phyloP scores from a whole-genome alignment of 2,329 filamentous ascomycete genomes.

The Lomentospora prolificans region DNA sequence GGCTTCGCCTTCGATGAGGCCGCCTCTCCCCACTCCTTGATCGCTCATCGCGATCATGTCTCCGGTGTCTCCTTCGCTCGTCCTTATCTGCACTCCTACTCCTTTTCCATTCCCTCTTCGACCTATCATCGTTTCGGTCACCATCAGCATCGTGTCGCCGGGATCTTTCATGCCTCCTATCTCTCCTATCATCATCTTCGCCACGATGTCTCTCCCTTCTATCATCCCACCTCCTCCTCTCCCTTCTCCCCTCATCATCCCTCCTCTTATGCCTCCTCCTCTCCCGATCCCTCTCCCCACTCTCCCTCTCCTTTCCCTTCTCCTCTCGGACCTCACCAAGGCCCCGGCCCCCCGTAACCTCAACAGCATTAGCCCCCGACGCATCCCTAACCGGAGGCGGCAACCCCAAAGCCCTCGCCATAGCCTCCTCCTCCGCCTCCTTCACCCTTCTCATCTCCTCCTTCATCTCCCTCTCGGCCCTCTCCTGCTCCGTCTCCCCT shows the following conservation, averaged over 20 bases:
- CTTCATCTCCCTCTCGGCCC: conserved; percentile 50
- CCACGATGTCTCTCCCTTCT: conserved; percentile 14
- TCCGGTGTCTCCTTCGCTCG: conserved; percentile 9
- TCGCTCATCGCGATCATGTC: conserved; percentile 18
- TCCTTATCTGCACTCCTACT: conserved; percentile 7
- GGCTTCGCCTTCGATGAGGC: conserved; percentile 21
- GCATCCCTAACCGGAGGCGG: conserved; percentile 54
- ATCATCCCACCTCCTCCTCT: conserved; percentile 13
- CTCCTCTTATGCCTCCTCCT: conserved; percentile 14
- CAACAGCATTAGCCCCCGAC: conserved; percentile 59
- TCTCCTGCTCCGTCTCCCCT: conserved; percentile 50
- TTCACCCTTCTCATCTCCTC: conserved; percentile 77
- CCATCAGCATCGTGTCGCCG: conserved; percentile 8
- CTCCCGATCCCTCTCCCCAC: conserved; percentile 13
- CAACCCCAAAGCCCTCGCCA: conserved; percentile 72
- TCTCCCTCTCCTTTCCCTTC: conserved; percentile 14
- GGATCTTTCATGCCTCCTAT: conserved; percentile 14
- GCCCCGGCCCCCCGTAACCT: conserved; percentile 36
- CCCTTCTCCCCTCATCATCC: conserved; percentile 6
- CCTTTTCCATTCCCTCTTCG: conserved; percentile 14
- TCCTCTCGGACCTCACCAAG: conserved; percentile 18
- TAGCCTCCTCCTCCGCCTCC: conserved; percentile 85
- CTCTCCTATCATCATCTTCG: conserved; percentile 14
- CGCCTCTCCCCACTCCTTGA: conserved; percentile 26
- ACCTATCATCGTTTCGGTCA: conserved; percentile 1